Conservation (phyloP, 2,329 filamentous ascomycete species). For the Diaporthe ilicicola region DNA sequence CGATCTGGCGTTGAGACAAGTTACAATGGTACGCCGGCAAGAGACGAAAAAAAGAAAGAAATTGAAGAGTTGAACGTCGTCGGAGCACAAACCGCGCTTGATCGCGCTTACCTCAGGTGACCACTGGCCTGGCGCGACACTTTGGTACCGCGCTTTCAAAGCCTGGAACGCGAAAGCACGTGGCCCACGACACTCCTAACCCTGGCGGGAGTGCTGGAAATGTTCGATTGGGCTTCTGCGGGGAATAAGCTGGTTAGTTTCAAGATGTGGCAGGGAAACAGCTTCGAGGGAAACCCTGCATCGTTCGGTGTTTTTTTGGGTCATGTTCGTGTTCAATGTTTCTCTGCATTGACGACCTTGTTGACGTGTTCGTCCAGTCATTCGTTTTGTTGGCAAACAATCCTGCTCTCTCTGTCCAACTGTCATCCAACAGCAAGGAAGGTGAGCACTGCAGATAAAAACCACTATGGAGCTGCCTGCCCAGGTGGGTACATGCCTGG, state of each 20-base stretch:
- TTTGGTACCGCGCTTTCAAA: not conserved
- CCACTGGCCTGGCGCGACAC: constrained; percentile 11
- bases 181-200: not conserved
- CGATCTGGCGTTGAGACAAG: not conserved
- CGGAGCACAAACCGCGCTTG: not conserved
- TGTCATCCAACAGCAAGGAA: not conserved
- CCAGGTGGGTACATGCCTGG: not conserved
- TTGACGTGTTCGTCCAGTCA: not conserved
- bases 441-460: not conserved
- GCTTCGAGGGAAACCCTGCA: constrained; percentile 13
- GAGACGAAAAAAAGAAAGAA: not conserved
- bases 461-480: not conserved
- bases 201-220: not conserved
- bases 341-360: constrained; percentile 4
- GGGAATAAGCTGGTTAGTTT: constrained; percentile 11
- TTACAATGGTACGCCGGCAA: not conserved
- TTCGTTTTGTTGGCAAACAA: not conserved
- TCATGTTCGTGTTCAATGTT: constrained; percentile 6
- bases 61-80: not conserved
- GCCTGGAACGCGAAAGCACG: constrained; percentile 26
- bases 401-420: not conserved
- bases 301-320: constrained; percentile 3
- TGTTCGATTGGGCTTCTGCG: not conserved
- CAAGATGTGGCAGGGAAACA: not conserved
- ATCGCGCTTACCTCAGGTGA: constrained; percentile 11